A percentile compares a stretch with the other conserved stretches of the same genome.
phyloP scores from a whole-genome alignment of 768 basidiomycete genomes.

The Termitomyces sp. region DNA sequence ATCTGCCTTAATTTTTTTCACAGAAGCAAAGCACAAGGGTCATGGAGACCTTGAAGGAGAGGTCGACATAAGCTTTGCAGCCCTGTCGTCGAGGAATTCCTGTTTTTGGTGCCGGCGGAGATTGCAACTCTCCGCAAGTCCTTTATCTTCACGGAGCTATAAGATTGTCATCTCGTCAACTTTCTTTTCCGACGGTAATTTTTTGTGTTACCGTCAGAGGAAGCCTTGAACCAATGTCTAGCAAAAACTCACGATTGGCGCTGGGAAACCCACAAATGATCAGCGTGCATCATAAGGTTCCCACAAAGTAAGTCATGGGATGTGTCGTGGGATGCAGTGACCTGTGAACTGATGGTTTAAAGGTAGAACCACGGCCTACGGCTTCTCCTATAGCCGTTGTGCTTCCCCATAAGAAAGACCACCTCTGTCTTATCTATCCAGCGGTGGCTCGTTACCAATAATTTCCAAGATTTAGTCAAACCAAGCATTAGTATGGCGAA shows the following conservation, averaged over 20 bases:
- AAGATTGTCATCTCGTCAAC: background rate
- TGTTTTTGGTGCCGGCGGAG: background rate
- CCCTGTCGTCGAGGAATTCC: background rate
- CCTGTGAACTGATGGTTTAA: background rate
- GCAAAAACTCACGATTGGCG: background rate
- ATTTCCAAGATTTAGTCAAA: background rate
- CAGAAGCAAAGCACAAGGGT: background rate
- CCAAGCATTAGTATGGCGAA: background rate
- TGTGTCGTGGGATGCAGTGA: background rate
- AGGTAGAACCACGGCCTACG: background rate
- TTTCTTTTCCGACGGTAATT: background rate
- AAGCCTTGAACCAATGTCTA: background rate
- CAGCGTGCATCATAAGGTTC: background rate
- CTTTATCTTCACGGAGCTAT: background rate
- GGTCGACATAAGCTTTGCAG: background rate
- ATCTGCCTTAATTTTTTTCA: background rate
- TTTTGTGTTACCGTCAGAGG: background rate
- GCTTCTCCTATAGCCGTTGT: background rate
- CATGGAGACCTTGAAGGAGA: background rate
- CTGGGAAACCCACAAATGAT: background rate
- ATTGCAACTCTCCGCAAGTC: background rate
- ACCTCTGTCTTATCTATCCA: background rate
- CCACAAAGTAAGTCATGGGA: slow-evolving; percentile 1
- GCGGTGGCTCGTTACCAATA: background rate
- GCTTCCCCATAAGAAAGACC: background rate